Conservation (phyloP, 2,329 filamentous ascomycete species). For the Rutstroemia sp. region DNA sequence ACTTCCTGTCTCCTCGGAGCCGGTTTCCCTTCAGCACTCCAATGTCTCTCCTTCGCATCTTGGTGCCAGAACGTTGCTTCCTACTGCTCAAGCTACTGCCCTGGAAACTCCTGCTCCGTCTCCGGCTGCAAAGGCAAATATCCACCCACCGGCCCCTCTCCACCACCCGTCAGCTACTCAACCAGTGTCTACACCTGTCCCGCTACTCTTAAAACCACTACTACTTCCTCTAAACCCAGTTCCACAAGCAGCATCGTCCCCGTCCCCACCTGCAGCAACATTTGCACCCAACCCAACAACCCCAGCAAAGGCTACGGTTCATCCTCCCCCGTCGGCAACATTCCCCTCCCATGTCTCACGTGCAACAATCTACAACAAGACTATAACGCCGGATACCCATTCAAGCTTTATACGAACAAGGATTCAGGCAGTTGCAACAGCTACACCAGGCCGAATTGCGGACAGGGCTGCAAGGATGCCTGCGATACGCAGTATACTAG, state of each 20-base stretch:
- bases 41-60: slow-evolving; percentile 43
- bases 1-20: slow-evolving; percentile 45
- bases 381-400: slow-evolving; percentile 34
- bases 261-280: slow-evolving; percentile 37
- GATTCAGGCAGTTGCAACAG: slow-evolving; percentile 38
- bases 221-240: slow-evolving; percentile 24
- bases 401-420: slow-evolving; percentile 45
- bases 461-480: slow-evolving; percentile 42
- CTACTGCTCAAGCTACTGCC: slow-evolving; percentile 38
- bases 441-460: slow-evolving; percentile 34
- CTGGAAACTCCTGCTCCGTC: slow-evolving; percentile 34
- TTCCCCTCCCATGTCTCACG: slow-evolving; percentile 44
- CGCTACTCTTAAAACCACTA: slow-evolving; percentile 21
- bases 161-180: slow-evolving; percentile 34
- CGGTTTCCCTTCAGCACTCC: slow-evolving; percentile 40
- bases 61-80: slow-evolving; percentile 42
- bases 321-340: slow-evolving; percentile 47
- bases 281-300: slow-evolving; percentile 46
- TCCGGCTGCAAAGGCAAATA: slow-evolving; percentile 36
- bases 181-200: slow-evolving; percentile 31
- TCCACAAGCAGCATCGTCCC: slow-evolving; percentile 33
- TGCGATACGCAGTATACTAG: slow-evolving; percentile 45
- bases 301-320: slow-evolving; percentile 61
- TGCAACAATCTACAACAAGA: slow-evolving; percentile 46
- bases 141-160: slow-evolving; percentile 33